Conservation (phyloP, 805 yeast species). For the Metschnikowia cubensis region DNA sequence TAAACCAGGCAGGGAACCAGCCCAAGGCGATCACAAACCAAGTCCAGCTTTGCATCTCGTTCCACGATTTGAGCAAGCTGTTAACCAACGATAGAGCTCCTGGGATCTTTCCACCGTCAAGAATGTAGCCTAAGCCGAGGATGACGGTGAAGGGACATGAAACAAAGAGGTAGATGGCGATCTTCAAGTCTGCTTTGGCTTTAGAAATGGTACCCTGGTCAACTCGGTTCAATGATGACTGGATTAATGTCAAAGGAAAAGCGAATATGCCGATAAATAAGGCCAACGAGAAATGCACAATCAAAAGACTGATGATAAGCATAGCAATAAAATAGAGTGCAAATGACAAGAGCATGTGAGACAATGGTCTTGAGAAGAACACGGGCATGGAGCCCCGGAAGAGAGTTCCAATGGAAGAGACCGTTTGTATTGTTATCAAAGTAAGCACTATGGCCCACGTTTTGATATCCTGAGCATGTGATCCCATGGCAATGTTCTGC, state of each 20-base stretch:
- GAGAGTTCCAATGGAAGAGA: constrained; percentile 3
- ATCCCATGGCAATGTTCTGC: constrained; percentile 21
- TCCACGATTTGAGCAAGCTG: constrained; percentile 61
- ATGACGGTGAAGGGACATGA: constrained; percentile 51
- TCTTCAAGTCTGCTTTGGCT: constrained; percentile 20
- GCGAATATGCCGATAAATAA: constrained; percentile 64
- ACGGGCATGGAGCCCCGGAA: not conserved
- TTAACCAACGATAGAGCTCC: constrained; percentile 41
- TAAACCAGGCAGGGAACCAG: constrained; percentile 82
- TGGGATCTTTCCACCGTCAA: constrained; percentile 23
- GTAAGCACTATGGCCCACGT: not conserved
- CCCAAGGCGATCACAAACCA: constrained; percentile 71
- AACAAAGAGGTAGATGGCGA: constrained; percentile 32
- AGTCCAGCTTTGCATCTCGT: constrained; percentile 74
- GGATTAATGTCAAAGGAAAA: constrained; percentile 68
- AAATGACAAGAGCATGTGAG: constrained; percentile 40
- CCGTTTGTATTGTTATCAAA: constrained; percentile 4
- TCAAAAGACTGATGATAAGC: constrained; percentile 66
- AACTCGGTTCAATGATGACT: constrained; percentile 25
- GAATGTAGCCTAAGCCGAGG: constrained; percentile 23
- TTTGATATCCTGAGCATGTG: not conserved
- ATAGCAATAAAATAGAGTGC: constrained; percentile 58
- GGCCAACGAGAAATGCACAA: constrained; percentile 82
- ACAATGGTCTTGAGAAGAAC: constrained; percentile 19
- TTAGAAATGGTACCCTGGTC: constrained; percentile 4